A percentile compares a stretch with the other conserved stretches of the same genome.
Conservation (phyloP, 352 stramenopile genomes). For the Plasmopara halstedii region DNA sequence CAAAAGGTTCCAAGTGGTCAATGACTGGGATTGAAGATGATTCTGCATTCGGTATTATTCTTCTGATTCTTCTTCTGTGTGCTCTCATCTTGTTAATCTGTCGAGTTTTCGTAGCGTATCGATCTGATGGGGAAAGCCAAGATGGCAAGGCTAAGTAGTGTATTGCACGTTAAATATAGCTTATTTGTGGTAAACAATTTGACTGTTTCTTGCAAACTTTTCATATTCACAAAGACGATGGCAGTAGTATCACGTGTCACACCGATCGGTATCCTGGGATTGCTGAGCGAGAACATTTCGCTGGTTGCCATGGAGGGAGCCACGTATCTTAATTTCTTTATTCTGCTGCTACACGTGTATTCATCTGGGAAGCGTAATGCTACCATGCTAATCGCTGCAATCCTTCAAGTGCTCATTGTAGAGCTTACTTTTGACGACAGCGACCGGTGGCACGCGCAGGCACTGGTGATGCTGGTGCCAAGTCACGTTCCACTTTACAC, state of each 20-base stretch:
- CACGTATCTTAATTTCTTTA: slow-evolving; percentile 48
- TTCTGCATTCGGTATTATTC: slow-evolving; percentile 30
- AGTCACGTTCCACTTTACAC: slow-evolving; percentile 51
- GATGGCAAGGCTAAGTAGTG: slow-evolving; percentile 26
- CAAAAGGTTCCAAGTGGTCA: slow-evolving; percentile 17
- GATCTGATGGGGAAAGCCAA: slow-evolving; percentile 3
- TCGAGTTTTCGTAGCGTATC: slow-evolving; percentile 22
- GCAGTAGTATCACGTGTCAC: slow-evolving; percentile 39
- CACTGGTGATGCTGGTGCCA: slow-evolving; percentile 58
- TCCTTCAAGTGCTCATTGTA: slow-evolving; percentile 44
- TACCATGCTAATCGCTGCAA: slow-evolving; percentile 42
- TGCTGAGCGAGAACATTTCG: slow-evolving; percentile 74
- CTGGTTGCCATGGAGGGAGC: slow-evolving; percentile 55
- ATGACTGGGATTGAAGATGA: slow-evolving; percentile 17
- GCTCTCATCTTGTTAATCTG: slow-evolving; percentile 37
- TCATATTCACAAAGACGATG: slow-evolving; percentile 6
- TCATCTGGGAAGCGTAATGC: slow-evolving; percentile 70
- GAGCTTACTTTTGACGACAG: slow-evolving; percentile 58
- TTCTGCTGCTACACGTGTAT: slow-evolving; percentile 70
- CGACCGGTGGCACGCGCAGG: slow-evolving; percentile 64
- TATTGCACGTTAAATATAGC: too few relatives aligned
- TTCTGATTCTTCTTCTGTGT: slow-evolving; percentile 35
- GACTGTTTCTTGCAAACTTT: neutral
- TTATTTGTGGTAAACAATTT: too few relatives aligned
- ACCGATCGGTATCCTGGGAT: slow-evolving; percentile 54